phyloP scores from a whole-genome alignment of 208 protist genomes.

The Naegleria fowleri region DNA sequence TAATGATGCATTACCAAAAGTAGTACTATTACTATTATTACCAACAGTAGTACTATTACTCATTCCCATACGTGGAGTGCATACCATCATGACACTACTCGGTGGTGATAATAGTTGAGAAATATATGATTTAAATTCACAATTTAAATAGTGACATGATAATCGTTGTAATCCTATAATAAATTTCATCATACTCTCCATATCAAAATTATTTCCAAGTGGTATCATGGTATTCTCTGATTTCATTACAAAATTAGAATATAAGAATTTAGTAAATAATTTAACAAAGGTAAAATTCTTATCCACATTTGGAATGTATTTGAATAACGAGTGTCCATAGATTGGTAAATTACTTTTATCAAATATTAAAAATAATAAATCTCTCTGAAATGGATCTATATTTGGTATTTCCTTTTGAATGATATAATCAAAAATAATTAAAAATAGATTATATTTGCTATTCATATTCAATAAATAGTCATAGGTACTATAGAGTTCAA shows the following conservation, averaged over 20 bases:
- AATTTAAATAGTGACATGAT: not conserved
- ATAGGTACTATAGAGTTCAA: not conserved
- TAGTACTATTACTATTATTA: not conserved
- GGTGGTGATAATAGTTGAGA: not conserved
- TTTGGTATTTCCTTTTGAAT: not conserved
- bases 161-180: slow-evolving; percentile 15
- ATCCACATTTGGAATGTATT: not conserved
- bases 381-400: not conserved
- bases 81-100: too few species aligned
- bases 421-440: not conserved
- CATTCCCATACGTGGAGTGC: not conserved
- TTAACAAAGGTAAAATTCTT: not conserved
- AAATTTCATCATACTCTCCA: slow-evolving; percentile 6
- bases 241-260: not conserved
- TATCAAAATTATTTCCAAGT: not conserved
- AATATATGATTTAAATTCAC: not conserved
- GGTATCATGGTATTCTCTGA: not conserved
- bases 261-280: not conserved
- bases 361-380: slow-evolving; percentile 3
- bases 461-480: not conserved
- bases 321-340: not conserved
- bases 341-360: not conserved
- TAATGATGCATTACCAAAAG: not conserved
- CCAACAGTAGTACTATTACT: not conserved
- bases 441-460: not conserved